Percentiles rank a stretch among this genome's conserved stretches.
phyloP scores from a whole-genome alignment of 2,329 filamentous ascomycete genomes.

The Aspergillus latus region DNA sequence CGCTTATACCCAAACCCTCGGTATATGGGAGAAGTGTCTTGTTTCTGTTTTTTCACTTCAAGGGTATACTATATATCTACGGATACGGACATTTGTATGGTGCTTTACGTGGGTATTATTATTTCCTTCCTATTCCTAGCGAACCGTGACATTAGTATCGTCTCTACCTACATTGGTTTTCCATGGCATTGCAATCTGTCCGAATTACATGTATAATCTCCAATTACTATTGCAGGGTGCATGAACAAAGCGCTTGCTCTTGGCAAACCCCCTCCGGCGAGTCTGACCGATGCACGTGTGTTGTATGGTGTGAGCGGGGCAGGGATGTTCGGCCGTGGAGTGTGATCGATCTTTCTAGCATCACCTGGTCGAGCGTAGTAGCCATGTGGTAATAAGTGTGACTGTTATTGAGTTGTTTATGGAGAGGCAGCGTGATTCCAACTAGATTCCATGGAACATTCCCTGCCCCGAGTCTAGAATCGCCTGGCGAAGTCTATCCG shows the following conservation, averaged over 20 bases:
- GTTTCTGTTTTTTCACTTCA: constrained; percentile 4
- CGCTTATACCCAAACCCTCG: constrained; percentile 3
- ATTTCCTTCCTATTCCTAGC: constrained; percentile 6
- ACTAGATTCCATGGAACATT: not conserved
- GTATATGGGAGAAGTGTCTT: not conserved
- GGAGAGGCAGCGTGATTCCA: not conserved
- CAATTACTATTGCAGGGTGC: no score
- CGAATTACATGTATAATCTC: no score
- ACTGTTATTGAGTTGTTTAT: not conserved
- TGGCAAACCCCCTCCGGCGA: not conserved
- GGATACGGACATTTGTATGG: constrained; percentile 2
- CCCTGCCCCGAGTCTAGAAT: not conserved
- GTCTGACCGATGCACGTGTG: not conserved
- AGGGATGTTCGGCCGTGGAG: not conserved
- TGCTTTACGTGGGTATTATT: constrained; percentile 14
- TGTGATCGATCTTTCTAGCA: not conserved
- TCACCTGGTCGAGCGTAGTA: not conserved
- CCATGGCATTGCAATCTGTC: not conserved
- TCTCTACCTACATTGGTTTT: not conserved
- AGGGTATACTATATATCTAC: constrained; percentile 7
- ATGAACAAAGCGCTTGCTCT: not conserved
- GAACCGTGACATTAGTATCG: constrained; percentile 2
- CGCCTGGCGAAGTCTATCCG: not conserved
- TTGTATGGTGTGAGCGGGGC: not conserved
- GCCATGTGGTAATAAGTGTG: not conserved